A percentile compares a stretch with the other conserved stretches of the same genome.
Conservation (phyloP, 2,329 filamentous ascomycete species). For the Cytospora schulzeri region DNA sequence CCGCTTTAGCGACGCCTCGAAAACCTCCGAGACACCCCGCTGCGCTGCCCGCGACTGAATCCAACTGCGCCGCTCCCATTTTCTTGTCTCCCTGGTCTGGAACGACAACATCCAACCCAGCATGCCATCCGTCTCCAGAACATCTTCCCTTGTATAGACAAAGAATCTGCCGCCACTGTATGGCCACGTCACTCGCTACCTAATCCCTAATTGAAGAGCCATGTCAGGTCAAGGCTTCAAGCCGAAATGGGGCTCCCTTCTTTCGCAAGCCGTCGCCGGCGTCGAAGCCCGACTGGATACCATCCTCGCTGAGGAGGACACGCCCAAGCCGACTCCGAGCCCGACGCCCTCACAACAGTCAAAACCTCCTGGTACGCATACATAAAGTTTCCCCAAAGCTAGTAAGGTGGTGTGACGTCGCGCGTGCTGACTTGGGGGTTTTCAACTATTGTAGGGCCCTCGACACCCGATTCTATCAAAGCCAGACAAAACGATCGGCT, state of each 20-base stretch:
- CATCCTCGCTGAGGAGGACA: conserved; percentile 79
- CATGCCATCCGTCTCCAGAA: conserved; percentile 22
- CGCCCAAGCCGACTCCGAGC: conserved; percentile 43
- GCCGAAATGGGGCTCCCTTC: conserved; percentile 75
- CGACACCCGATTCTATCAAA: conserved; percentile 63
- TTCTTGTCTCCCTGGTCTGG: conserved; percentile 22
- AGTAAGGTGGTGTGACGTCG: background rate
- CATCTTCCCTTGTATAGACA: conserved; percentile 10
- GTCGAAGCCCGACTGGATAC: conserved; percentile 92
- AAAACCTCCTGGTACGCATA: conserved; percentile 36
- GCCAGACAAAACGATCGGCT: conserved; percentile 74
- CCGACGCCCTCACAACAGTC: conserved; percentile 36
- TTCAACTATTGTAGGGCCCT: conserved; percentile 44
- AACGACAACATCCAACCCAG: conserved; percentile 18
- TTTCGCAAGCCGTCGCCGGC: conserved; percentile 88
- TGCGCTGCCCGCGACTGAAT: conserved; percentile 10
- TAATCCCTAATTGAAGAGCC: conserved; percentile 29
- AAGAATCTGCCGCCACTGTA: conserved; percentile 17
- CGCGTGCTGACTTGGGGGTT: conserved; percentile 18
- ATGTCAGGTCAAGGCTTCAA: conserved; percentile 55
- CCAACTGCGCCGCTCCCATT: conserved; percentile 14
- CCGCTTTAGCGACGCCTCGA: conserved; percentile 12
- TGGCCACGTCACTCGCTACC: conserved; percentile 27
- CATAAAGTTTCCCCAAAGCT: too few relatives aligned
- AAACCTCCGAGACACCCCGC: conserved; percentile 20